phyloP scores from a whole-genome alignment of 2,329 filamentous ascomycete genomes.

The Bertia moriformis region DNA sequence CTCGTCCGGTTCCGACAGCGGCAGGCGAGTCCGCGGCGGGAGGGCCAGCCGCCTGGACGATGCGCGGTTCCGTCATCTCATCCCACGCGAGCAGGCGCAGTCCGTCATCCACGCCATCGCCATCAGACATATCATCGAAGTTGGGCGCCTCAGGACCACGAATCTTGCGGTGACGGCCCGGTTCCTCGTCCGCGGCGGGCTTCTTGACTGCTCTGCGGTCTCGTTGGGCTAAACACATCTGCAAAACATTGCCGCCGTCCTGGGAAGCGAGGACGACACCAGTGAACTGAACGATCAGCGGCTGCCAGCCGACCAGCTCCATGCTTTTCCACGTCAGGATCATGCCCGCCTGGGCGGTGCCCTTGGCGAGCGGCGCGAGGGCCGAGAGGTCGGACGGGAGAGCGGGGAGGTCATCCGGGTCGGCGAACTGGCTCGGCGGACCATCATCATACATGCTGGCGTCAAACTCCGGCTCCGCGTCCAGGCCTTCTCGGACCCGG shows the following conservation, averaged over 20 bases:
- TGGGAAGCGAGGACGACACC: conserved; percentile 45
- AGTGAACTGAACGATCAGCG: conserved; percentile 47
- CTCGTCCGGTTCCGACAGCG: too few relatives aligned
- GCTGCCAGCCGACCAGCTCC: conserved; percentile 50
- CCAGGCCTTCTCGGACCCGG: too few relatives aligned
- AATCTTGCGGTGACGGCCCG: conserved; percentile 60
- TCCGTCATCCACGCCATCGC: conserved; percentile 39
- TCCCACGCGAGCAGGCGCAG: conserved; percentile 40
- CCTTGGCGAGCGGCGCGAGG: conserved; percentile 32
- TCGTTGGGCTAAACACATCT: conserved; percentile 52
- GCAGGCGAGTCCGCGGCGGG: too few relatives aligned
- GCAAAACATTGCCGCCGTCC: conserved; percentile 33
- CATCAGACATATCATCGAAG: conserved; percentile 39
- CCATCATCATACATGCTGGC: too few relatives aligned
- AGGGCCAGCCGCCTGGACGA: too few relatives aligned
- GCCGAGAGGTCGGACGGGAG: conserved; percentile 40
- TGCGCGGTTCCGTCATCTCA: conserved; percentile 54
- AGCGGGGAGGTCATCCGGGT: conserved; percentile 44
- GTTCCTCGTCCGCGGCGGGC: conserved; percentile 45
- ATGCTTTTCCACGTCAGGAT: conserved; percentile 57
- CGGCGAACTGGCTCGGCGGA: conserved; percentile 33
- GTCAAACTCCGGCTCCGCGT: too few relatives aligned
- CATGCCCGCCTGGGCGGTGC: conserved; percentile 39
- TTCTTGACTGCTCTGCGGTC: conserved; percentile 43
- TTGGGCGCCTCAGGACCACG: conserved; percentile 64